Evolutionary conservation across 2,329 filamentous ascomycete genomes (phyloP), one percentile per base, ranked within the genome.

Genomic region (Fusarium ramigenum): DNA sequence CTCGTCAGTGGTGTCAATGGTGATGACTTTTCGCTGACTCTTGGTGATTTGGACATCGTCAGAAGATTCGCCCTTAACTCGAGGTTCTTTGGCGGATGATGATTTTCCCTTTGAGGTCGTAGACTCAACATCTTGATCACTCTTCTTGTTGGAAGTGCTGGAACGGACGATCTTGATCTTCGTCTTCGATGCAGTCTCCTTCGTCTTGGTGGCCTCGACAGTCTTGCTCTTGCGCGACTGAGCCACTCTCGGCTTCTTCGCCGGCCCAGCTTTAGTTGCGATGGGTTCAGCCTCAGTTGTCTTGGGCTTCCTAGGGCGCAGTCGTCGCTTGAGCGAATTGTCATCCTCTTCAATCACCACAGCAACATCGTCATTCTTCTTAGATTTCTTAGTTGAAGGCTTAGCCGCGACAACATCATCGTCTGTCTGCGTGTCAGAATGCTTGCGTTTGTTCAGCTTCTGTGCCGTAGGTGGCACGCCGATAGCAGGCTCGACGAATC

Each of bases 401-500:
- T 66, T 25, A 18, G 28, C 18, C 30, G 50, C 32, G 7, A 42
- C 37, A 32, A 32, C 42, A 25, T 59, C 65, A 30, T 23, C 30
- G 10, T 39, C 54, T 10, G 32, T 25, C 19, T 54, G 44, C n/a
- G 46, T 34, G 21, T 54, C 36, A 30, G 16, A 28, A 47, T 37
- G 62, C 39, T 61, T 69, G 53, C 58, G 58, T 37, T 73, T 66
- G 42, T 56, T 62, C n/a, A 60, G 58, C 42, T 64, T 75, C 37
- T 74, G 63, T 36, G 59, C 43, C 42, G 70, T 37, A 60, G 72
- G 66, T 28, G 73, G 70, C 32, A 69, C 39, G 34, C 69, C 72
- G 12, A 70, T 50, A 30, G 77, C 53, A n/a, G 78, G 78, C 44
- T 72, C 60, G n/a, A 70, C 73, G 62, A 79, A 79, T 49, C 69